Percentiles rank a stretch among this genome's conserved stretches.
Evolutionary conservation across 495 filamentous ascomycete genomes (phyloP).

Genomic region (Xylaria grammica): DNA sequence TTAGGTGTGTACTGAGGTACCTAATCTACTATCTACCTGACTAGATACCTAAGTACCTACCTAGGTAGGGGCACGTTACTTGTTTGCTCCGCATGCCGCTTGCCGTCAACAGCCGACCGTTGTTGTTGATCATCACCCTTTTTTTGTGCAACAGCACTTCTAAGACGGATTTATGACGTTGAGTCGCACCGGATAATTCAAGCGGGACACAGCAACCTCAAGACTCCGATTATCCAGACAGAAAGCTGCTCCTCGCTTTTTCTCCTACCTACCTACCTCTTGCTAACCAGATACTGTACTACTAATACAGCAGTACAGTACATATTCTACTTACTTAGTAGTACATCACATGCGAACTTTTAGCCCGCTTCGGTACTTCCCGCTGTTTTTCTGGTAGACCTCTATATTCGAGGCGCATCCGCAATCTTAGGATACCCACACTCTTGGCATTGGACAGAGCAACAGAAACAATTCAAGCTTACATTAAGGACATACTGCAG

Average conservation of each 20-base stretch:
- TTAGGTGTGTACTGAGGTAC: too few relatives aligned
- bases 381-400: conserved; percentile 1
- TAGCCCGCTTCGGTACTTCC: conserved; percentile 20
- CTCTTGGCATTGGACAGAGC: conserved; percentile 7
- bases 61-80: too few relatives aligned
- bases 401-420: conserved; percentile 3
- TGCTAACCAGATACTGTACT: not conserved
- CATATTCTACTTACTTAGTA: not conserved
- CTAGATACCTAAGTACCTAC: too few relatives aligned
- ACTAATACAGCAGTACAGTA: not conserved
- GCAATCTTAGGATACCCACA: conserved; percentile 21
- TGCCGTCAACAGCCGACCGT: conserved; percentile 15
- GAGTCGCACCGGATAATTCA: not conserved
- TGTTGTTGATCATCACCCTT: conserved; percentile 6
- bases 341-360: conserved; percentile 1
- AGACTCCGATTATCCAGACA: not conserved
- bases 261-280: not conserved
- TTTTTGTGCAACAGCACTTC: not conserved
- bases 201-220: not conserved
- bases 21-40: too few relatives aligned
- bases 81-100: not conserved
- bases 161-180: conserved; percentile 3
- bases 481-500: not conserved
- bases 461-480: not conserved
- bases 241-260: not conserved